Percentiles rank a stretch among this genome's conserved stretches.
These are phyloP conservation scores for Talaromyces sp. DNA, from an alignment of 2,329 filamentous ascomycete species.

Conservation along the genomic window DNA sequence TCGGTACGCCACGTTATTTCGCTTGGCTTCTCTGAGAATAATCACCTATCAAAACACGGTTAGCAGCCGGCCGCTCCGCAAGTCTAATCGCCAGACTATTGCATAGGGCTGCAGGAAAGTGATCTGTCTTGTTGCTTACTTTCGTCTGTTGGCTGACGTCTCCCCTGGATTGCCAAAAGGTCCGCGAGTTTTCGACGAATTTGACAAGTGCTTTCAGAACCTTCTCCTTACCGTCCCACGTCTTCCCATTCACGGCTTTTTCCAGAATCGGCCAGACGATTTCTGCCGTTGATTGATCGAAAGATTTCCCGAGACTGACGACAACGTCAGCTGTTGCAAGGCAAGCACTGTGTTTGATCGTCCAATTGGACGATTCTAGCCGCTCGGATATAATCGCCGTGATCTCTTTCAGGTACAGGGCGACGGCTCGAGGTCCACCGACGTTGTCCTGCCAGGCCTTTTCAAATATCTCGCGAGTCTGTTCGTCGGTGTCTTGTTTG, in stretches of 20 bases:
- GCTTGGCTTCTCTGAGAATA: constrained; percentile 79
- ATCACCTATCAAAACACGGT: constrained; percentile 52
- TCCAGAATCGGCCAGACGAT: constrained; percentile 81
- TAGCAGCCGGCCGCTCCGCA: constrained; percentile 17
- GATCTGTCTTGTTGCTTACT: constrained; percentile 44
- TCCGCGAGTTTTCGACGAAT: constrained; percentile 66
- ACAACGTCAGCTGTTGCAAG: constrained; percentile 75
- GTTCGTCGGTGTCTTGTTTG: constrained; percentile 79
- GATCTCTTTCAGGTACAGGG: constrained; percentile 83
- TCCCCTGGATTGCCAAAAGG: constrained; percentile 57
- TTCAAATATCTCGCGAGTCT: constrained; percentile 74
- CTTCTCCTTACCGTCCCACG: constrained; percentile 87
- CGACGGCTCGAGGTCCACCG: constrained; percentile 76
- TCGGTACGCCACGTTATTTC: constrained; percentile 82
- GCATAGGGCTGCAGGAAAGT: constrained; percentile 6
- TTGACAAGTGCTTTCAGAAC: constrained; percentile 76
- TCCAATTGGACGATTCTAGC: constrained; percentile 81
- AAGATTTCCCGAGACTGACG: constrained; percentile 59
- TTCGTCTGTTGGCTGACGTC: constrained; percentile 67
- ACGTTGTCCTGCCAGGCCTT: constrained; percentile 91
- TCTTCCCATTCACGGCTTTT: constrained; percentile 79
- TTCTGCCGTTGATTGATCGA: constrained; percentile 59
- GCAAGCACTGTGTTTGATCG: constrained; percentile 82
- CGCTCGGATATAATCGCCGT: constrained; percentile 64
- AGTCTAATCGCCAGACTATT: constrained; percentile 5